phyloP scores from a whole-genome alignment of 345 rosid species.

The Carallia brachiata region DNA sequence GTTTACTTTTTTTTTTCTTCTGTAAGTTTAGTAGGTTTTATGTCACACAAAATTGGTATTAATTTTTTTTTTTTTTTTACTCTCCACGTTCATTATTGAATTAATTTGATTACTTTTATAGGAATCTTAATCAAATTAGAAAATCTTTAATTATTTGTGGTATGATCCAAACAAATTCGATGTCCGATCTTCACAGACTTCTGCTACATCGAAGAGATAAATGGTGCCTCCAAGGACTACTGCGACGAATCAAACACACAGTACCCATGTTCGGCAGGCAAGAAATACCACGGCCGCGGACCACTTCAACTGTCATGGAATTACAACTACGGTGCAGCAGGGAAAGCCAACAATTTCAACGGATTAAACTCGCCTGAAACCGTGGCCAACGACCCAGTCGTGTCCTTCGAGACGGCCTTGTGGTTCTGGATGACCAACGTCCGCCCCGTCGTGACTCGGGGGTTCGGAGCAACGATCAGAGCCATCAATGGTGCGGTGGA shows the following conservation, averaged over 20 bases:
- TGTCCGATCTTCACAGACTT: constrained; percentile 36
- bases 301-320: constrained; percentile 56
- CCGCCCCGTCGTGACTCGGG: constrained; percentile 33
- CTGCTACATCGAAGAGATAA: constrained; percentile 56
- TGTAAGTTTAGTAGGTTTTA: no score
- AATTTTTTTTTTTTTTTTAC: no score
- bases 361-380: constrained; percentile 41
- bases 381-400: constrained; percentile 34
- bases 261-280: constrained; percentile 53
- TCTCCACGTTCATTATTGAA: no score
- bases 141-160: no score
- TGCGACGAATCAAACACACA: constrained; percentile 38
- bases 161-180: no score
- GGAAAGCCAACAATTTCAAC: constrained; percentile 31
- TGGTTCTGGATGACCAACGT: constrained; percentile 49
- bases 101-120: no score
- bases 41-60: no score
- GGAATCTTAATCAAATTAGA: no score
- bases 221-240: constrained; percentile 46
- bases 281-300: constrained; percentile 45
- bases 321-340: constrained; percentile 47
- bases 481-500: constrained; percentile 46
- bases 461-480: constrained; percentile 49
- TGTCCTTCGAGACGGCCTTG: constrained; percentile 43
- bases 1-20: no score